A percentile compares a stretch with the other conserved stretches of the same genome.
Evolutionary conservation across 371 early-diverging fungal genomes (phyloP).

Genomic region (Saksenaea oblongispora): DNA sequence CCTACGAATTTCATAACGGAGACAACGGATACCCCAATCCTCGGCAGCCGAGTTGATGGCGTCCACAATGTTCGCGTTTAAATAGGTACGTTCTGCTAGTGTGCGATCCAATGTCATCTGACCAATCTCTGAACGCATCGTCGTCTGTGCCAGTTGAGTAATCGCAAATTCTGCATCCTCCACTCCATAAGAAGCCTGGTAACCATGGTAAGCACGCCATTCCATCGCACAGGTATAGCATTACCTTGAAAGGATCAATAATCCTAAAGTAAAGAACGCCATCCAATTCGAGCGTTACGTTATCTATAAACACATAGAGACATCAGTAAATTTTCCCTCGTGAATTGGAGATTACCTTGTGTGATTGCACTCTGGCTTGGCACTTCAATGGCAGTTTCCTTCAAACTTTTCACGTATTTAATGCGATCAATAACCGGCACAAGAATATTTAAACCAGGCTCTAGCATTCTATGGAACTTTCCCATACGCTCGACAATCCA

Average conservation of each 20-base stretch:
- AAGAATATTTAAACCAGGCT: constrained; percentile 90
- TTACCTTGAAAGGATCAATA: constrained; percentile 89
- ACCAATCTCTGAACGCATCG: constrained; percentile 98
- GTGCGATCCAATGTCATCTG: constrained; percentile 97
- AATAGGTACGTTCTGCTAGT: constrained; percentile 89
- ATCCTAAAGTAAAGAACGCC: constrained; percentile 96
- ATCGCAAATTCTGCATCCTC: constrained; percentile 95
- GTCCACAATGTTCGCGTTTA: constrained; percentile 93
- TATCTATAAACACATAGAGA: constrained; percentile 58
- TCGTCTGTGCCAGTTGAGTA: constrained; percentile 96
- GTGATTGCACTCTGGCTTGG: constrained; percentile 95
- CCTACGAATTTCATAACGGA: constrained; percentile 88
- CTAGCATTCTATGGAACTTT: constrained; percentile 81
- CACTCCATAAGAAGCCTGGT: constrained; percentile 94
- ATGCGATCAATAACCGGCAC: constrained; percentile 89
- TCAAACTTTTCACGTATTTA: constrained; percentile 91
- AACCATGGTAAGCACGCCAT: neutral
- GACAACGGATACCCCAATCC: constrained; percentile 95
- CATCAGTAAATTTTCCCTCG: too few relatives aligned
- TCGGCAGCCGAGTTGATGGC: constrained; percentile 94
- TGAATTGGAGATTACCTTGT: constrained; percentile 55
- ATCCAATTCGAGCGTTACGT: constrained; percentile 94
- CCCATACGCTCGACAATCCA: constrained; percentile 93
- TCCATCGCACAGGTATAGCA: neutral
- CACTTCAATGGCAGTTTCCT: constrained; percentile 94